A percentile compares a stretch with the other conserved stretches of the same genome.
phyloP scores from a whole-genome alignment of 2,329 filamentous ascomycete genomes.

The Hansfordia pulvinata region DNA sequence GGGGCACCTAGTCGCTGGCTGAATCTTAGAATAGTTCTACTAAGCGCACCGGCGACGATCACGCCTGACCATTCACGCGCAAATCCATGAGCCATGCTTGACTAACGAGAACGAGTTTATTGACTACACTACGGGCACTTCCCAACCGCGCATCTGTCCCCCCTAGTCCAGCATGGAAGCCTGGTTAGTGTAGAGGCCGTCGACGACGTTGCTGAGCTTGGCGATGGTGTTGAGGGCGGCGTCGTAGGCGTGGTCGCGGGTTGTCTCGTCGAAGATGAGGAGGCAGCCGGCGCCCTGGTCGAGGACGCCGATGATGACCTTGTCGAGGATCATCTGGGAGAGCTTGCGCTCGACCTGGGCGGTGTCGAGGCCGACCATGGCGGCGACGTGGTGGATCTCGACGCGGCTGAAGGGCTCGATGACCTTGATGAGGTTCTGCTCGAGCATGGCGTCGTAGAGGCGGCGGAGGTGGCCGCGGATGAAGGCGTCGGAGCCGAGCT shows the following conservation, averaged over 20 bases:
- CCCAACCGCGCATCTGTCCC: background rate
- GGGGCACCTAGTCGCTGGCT: too few species aligned
- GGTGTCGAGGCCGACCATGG: conserved; percentile 93
- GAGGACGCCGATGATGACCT: conserved; percentile 93
- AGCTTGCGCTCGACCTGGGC: conserved; percentile 96
- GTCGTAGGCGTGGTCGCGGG: conserved; percentile 88
- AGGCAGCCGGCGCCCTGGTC: conserved; percentile 96
- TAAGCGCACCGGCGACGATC: too few species aligned
- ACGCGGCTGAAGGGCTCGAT: conserved; percentile 97
- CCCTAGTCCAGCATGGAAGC: conserved; percentile 80
- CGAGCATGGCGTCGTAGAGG: conserved; percentile 95
- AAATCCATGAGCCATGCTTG: too few species aligned
- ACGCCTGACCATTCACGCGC: too few species aligned
- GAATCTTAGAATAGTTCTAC: too few species aligned
- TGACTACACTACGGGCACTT: too few species aligned
- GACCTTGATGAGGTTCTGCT: conserved; percentile 99
- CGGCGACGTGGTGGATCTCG: conserved; percentile 91
- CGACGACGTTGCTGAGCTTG: conserved; percentile 93
- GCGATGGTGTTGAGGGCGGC: conserved; percentile 89
- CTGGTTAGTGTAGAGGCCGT: conserved; percentile 95
- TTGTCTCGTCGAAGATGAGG: conserved; percentile 92
- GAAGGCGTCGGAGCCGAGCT: conserved; percentile 88
- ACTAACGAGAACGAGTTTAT: too few species aligned
- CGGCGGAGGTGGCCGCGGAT: conserved; percentile 93
- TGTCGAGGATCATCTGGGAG: conserved; percentile 98